These are phyloP conservation scores for Penicillium sp. DNA, from an alignment of 2,329 filamentous ascomycete genomes.

Conservation along the genomic window DNA sequence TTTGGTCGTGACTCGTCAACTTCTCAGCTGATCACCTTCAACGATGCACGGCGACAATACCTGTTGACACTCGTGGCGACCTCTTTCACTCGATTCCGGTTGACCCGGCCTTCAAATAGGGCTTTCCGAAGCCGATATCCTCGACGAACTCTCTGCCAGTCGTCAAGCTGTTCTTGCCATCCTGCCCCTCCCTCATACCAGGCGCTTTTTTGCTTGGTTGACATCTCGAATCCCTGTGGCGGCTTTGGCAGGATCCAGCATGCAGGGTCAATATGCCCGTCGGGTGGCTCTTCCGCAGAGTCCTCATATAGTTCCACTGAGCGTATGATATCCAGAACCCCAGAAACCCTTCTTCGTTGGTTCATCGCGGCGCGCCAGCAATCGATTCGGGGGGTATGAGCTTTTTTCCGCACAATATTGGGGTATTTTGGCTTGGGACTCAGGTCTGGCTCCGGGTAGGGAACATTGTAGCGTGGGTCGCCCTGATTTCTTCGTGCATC, in stretches of 20 bases:
- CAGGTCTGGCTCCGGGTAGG: constrained; percentile 25
- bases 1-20: background rate
- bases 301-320: constrained; percentile 34
- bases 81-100: constrained; percentile 34
- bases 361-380: constrained; percentile 44
- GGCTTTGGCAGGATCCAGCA: constrained; percentile 43
- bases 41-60: constrained; percentile 18
- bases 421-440: constrained; percentile 30
- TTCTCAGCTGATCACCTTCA: constrained; percentile 5
- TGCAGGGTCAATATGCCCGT: constrained; percentile 40
- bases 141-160: constrained; percentile 39
- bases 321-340: constrained; percentile 30
- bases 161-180: constrained; percentile 41
- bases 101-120: constrained; percentile 37
- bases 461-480: constrained; percentile 37
- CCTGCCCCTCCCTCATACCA: constrained; percentile 43
- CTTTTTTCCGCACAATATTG: constrained; percentile 13
- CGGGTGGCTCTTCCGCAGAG: constrained; percentile 39
- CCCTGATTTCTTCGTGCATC: constrained; percentile 34
- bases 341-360: constrained; percentile 30
- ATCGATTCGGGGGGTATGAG: constrained; percentile 33
- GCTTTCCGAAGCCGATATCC: constrained; percentile 39
- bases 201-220: constrained; percentile 35
- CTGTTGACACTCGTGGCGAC: constrained; percentile 23
- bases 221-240: constrained; percentile 39